These are phyloP conservation scores for Blepharisma japonicum DNA, from an alignment of 73 alveolate genomes.

Conservation along the genomic window DNA sequence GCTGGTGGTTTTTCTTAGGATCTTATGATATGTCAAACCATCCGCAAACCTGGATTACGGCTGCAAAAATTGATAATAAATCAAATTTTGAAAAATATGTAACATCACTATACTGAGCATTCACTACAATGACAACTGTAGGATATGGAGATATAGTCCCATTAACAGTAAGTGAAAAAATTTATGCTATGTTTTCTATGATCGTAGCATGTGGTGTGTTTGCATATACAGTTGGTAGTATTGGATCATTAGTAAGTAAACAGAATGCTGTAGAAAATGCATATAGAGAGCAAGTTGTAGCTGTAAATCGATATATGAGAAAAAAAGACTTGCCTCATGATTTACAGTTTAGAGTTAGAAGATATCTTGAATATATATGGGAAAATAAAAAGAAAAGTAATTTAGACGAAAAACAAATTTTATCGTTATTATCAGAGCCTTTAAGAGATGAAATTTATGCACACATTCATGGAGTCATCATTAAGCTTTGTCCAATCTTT, in stretches of 20 bases:
- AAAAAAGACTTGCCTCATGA: slow-evolving; percentile 58
- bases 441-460: slow-evolving; percentile 47
- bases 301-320: slow-evolving; percentile 61
- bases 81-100: slow-evolving; percentile 41
- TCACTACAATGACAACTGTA: slow-evolving; percentile 83
- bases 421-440: slow-evolving; percentile 34
- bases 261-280: slow-evolving; percentile 60
- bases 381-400: slow-evolving; percentile 45
- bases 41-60: slow-evolving; percentile 45
- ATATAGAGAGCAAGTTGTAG: slow-evolving; percentile 54
- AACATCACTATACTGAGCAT: slow-evolving; percentile 70
- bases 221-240: slow-evolving; percentile 77
- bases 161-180: slow-evolving; percentile 56
- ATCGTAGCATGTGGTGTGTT: slow-evolving; percentile 78
- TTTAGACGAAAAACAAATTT: slow-evolving; percentile 51
- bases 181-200: slow-evolving; percentile 71
- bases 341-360: slow-evolving; percentile 59
- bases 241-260: slow-evolving; percentile 66
- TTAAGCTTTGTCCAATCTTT: slow-evolving; percentile 37
- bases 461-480: slow-evolving; percentile 42
- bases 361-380: slow-evolving; percentile 70
- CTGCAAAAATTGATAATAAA: slow-evolving; percentile 26
- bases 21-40: slow-evolving; percentile 30
- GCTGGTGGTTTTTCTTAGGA: slow-evolving; percentile 49
- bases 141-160: slow-evolving; percentile 92